Conservation (phyloP, 768 basidiomycete species). For the Pulveroboletus sp. region DNA sequence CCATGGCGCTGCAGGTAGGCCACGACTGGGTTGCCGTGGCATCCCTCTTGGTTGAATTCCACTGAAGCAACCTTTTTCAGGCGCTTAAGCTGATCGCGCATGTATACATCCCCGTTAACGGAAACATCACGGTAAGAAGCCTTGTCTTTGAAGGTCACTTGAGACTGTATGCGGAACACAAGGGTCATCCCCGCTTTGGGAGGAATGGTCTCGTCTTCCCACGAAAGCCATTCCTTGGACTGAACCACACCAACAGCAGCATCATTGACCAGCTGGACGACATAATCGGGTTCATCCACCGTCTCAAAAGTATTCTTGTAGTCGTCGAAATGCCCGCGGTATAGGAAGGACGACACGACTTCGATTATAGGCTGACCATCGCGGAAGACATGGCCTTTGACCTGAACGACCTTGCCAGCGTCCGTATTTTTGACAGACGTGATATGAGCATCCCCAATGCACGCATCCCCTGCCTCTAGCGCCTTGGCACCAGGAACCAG, state of each 20-base stretch:
- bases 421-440: constrained; percentile 86
- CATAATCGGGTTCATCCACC: constrained; percentile 83
- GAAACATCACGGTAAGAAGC: constrained; percentile 74
- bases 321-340: constrained; percentile 91
- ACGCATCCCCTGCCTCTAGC: constrained; percentile 81
- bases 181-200: constrained; percentile 78
- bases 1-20: constrained; percentile 94
- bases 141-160: constrained; percentile 90
- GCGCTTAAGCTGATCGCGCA: constrained; percentile 83
- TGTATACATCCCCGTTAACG: constrained; percentile 81
- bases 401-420: constrained; percentile 90
- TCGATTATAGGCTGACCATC: constrained; percentile 81
- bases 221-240: constrained; percentile 97
- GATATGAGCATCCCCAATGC: constrained; percentile 85
- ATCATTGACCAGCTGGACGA: constrained; percentile 68
- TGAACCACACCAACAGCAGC: constrained; percentile 86
- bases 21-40: constrained; percentile 89
- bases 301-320: constrained; percentile 96
- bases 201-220: constrained; percentile 80
- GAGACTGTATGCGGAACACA: constrained; percentile 85
- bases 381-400: constrained; percentile 79
- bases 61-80: constrained; percentile 87
- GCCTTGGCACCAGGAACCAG: constrained; percentile 74
- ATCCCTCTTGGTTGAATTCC: constrained; percentile 81
- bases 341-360: constrained; percentile 93